A percentile compares a stretch with the other conserved stretches of the same genome.
phyloP scores from a whole-genome alignment of 116 monocot species.

The Posidonia oceanica region DNA sequence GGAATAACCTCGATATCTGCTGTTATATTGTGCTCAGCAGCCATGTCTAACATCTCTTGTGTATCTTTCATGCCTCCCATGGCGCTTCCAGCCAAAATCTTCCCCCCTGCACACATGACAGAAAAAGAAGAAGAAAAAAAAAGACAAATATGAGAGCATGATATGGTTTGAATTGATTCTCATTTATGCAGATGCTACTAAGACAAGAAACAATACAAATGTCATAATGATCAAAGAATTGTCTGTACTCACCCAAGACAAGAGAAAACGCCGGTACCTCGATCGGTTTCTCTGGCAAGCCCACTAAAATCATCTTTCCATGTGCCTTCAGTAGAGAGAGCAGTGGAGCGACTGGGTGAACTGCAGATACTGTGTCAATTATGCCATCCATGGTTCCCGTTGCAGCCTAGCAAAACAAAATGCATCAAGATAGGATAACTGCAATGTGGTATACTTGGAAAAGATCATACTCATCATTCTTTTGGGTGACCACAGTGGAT shows the following conservation, averaged over 20 bases:
- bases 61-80: constrained; percentile 22
- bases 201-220: background rate
- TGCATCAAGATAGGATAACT: background rate
- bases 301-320: constrained; percentile 21
- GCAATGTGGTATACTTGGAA: too few species aligned
- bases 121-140: background rate
- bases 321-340: constrained; percentile 13
- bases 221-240: background rate
- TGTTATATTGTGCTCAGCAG: constrained; percentile 18
- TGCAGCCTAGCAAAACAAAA: constrained; percentile 7
- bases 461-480: too few species aligned
- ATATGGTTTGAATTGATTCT: too few species aligned
- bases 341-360: constrained; percentile 12
- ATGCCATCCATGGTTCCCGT: constrained; percentile 25
- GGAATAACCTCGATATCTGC: constrained; percentile 18
- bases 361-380: constrained; percentile 25
- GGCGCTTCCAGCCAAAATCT: constrained; percentile 21
- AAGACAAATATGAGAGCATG: too few species aligned
- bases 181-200: too few species aligned
- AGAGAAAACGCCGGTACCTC: constrained; percentile 11
- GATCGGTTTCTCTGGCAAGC: constrained; percentile 22
- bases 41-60: constrained; percentile 27
- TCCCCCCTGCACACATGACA: constrained; percentile 5
- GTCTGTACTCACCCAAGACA: constrained; percentile 5
- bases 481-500: too few species aligned